Evolutionary conservation across 1,284 basidiomycete species (phyloP).

Genomic region (Malassezia obtusa): DNA sequence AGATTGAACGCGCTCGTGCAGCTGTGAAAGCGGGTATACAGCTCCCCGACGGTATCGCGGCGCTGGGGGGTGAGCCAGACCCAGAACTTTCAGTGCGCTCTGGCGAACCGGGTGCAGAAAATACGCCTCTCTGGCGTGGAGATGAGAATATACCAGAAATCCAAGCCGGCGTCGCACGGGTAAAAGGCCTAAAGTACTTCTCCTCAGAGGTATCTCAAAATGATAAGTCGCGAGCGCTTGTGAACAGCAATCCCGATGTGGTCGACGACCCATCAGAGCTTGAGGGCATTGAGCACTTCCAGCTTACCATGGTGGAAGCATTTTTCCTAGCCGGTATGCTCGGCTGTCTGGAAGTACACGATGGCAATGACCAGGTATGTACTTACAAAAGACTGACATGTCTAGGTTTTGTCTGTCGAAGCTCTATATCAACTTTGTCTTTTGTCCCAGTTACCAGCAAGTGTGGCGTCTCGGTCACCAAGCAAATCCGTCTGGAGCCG

Average conservation of each 20-base stretch:
- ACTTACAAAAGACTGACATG: neutral
- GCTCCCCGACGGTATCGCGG: conserved; percentile 36
- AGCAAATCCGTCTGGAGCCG: no score
- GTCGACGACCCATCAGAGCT: conserved; percentile 44
- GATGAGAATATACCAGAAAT: conserved; percentile 30
- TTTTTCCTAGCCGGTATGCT: conserved; percentile 80
- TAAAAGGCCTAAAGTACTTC: conserved; percentile 40
- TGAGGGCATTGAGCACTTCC: conserved; percentile 77
- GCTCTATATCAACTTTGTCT: conserved; percentile 22
- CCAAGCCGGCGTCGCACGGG: conserved; percentile 27
- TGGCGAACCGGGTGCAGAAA: neutral
- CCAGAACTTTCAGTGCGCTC: conserved; percentile 15
- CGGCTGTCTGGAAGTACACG: conserved; percentile 65
- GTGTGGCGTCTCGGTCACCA: conserved; percentile 10
- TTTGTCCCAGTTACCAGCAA: neutral
- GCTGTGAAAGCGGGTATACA: conserved; percentile 43
- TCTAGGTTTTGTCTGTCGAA: conserved; percentile 15
- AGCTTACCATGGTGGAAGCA: conserved; percentile 80
- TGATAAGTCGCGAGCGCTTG: conserved; percentile 7
- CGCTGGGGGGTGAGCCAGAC: conserved; percentile 43
- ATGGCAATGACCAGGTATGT: neutral
- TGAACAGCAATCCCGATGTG: neutral
- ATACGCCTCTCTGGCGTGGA: conserved; percentile 23
- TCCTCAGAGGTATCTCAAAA: conserved; percentile 26
- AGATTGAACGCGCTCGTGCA: conserved; percentile 43